phyloP scores from a whole-genome alignment of 805 yeast genomes.

The Saturnispora mendoncae region DNA sequence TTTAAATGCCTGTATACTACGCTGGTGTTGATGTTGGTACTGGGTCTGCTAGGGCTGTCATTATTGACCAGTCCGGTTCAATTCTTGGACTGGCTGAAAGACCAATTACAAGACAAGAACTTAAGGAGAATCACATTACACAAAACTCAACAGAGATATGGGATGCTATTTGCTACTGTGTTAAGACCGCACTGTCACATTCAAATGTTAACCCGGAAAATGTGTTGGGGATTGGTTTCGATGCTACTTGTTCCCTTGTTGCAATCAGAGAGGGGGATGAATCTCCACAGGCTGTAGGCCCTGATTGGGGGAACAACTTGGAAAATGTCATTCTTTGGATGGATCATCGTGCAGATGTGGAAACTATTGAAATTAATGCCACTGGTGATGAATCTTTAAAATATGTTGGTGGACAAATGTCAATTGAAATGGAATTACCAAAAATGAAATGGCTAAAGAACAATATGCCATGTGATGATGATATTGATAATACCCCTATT shows the following conservation, averaged over 20 bases:
- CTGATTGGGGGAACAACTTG: conserved; percentile 61
- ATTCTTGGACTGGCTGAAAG: conserved; percentile 73
- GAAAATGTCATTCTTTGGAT: conserved; percentile 94
- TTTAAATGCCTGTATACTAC: conserved; percentile 20
- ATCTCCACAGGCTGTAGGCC: conserved; percentile 82
- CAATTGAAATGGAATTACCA: conserved; percentile 97
- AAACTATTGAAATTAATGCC: conserved; percentile 72
- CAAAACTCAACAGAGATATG: conserved; percentile 90
- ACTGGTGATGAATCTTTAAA: conserved; percentile 72
- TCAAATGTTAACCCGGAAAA: conserved; percentile 59
- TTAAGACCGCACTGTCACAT: conserved; percentile 62
- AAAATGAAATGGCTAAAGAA: conserved; percentile 94
- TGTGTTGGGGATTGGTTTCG: conserved; percentile 87
- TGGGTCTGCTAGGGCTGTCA: conserved; percentile 92
- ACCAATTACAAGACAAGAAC: conserved; percentile 67
- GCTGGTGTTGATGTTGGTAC: conserved; percentile 64
- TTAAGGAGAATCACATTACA: conserved; percentile 65
- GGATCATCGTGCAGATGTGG: conserved; percentile 91
- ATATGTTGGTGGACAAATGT: conserved; percentile 96
- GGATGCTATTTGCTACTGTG: conserved; percentile 80
- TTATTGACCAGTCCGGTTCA: conserved; percentile 75
- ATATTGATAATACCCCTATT: conserved; percentile 23
- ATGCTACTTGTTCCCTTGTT: conserved; percentile 94
- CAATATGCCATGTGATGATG: conserved; percentile 60
- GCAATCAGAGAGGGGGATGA: conserved; percentile 59